Percentiles rank a stretch among this genome's conserved stretches.
These are phyloP conservation scores for Mucor indicus DNA, from an alignment of 371 early-diverging fungal genomes.

Conservation along the genomic window DNA sequence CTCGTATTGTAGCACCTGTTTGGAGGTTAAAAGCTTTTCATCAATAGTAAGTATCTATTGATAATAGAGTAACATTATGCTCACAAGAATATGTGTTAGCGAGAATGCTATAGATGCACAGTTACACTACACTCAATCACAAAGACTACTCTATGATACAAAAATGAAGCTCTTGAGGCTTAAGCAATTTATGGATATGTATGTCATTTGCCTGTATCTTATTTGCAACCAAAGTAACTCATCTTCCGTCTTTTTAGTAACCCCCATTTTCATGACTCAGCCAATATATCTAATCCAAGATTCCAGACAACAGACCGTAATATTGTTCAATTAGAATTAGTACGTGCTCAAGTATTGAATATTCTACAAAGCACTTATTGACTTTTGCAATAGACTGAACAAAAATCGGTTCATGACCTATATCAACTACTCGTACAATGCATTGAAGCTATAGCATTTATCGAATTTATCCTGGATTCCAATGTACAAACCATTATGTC, in stretches of 20 bases:
- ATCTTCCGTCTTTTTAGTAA: slow-evolving; percentile 14
- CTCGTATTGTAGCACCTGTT: slow-evolving; percentile 69
- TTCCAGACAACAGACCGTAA: slow-evolving; percentile 25
- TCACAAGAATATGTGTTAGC: neutral
- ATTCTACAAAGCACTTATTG: neutral
- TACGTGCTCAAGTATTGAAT: slow-evolving; percentile 5
- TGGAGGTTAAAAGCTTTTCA: slow-evolving; percentile 66
- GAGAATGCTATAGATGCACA: neutral
- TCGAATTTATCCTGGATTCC: slow-evolving; percentile 65
- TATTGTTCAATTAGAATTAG: slow-evolving; percentile 19
- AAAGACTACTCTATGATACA: slow-evolving; percentile 32
- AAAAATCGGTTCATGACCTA: slow-evolving; percentile 66
- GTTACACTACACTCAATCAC: slow-evolving; percentile 2
- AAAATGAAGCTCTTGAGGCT: slow-evolving; percentile 46
- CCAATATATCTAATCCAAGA: slow-evolving; percentile 24
- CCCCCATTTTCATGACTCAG: slow-evolving; percentile 22
- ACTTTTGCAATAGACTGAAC: slow-evolving; percentile 51
- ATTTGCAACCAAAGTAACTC: neutral
- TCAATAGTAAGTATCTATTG: slow-evolving; percentile 19
- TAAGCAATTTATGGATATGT: slow-evolving; percentile 49
- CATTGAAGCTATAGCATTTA: slow-evolving; percentile 75
- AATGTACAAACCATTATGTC: neutral
- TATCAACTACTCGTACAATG: slow-evolving; percentile 62
- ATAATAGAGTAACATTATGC: neutral
- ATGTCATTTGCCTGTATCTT: slow-evolving; percentile 10